Evolutionary conservation across 2,329 filamentous ascomycete genomes (phyloP).

Genomic region (Botrytis cinerea): DNA sequence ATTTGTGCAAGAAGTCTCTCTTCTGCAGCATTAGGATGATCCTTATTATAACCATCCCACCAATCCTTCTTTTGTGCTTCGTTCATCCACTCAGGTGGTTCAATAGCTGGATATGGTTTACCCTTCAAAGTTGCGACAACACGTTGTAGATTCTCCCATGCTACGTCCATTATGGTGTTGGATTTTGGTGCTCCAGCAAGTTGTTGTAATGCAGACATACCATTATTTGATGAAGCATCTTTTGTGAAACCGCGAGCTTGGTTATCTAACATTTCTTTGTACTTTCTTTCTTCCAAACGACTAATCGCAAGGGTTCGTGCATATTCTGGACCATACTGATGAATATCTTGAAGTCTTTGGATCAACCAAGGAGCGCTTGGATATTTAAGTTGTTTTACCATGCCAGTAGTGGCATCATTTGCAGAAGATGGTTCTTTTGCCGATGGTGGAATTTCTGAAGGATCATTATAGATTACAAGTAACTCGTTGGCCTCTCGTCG

Average conservation of each 20-base stretch:
- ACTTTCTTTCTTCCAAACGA: constrained; percentile 28
- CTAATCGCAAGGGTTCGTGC: constrained; percentile 31
- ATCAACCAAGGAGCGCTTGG: constrained; percentile 37
- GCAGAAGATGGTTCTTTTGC: constrained; percentile 39
- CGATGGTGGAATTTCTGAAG: constrained; percentile 41
- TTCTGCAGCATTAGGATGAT: constrained; percentile 43
- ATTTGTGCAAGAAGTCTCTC: constrained; percentile 34
- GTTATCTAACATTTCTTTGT: constrained; percentile 27
- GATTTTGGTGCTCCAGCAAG: constrained; percentile 24
- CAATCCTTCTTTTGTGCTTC: constrained; percentile 53
- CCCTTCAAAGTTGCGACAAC: constrained; percentile 46
- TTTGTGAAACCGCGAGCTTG: constrained; percentile 18
- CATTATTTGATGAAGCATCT: constrained; percentile 24
- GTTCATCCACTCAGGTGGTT: constrained; percentile 56
- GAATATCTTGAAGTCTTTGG: constrained; percentile 39
- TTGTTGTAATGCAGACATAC: constrained; percentile 30
- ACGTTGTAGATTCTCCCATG: constrained; percentile 32
- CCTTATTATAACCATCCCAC: constrained; percentile 51
- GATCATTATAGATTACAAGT: constrained; percentile 50
- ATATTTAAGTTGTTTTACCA: constrained; percentile 31
- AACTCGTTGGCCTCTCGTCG: constrained; percentile 60
- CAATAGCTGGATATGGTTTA: constrained; percentile 52
- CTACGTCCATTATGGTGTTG: constrained; percentile 29
- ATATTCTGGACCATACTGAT: constrained; percentile 37
- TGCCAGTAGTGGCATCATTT: constrained; percentile 24